phyloP scores from a whole-genome alignment of 345 rosid genomes.

The Melaleuca alternifolia region DNA sequence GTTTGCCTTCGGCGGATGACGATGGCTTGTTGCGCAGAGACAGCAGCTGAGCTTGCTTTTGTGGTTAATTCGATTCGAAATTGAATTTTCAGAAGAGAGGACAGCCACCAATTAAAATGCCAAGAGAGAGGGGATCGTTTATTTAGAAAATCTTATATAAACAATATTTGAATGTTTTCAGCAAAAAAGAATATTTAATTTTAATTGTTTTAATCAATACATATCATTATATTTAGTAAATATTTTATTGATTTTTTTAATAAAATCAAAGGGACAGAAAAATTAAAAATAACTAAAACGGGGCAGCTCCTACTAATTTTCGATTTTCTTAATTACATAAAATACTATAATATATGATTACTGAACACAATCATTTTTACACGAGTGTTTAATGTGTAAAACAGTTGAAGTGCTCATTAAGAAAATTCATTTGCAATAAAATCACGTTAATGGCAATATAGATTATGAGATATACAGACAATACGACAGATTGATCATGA shows the following conservation, averaged over 20 bases:
- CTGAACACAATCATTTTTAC: background rate
- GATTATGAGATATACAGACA: too few relatives aligned
- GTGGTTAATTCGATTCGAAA: background rate
- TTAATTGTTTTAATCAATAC: too few relatives aligned
- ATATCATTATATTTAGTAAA: too few relatives aligned
- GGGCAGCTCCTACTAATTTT: background rate
- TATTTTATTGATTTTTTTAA: too few relatives aligned
- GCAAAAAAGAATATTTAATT: too few relatives aligned
- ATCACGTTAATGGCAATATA: background rate
- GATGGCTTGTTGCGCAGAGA: background rate
- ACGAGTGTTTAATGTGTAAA: background rate
- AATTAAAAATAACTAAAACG: background rate
- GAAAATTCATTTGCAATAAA: background rate
- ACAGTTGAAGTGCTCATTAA: background rate
- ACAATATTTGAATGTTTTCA: too few relatives aligned
- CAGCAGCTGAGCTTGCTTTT: background rate
- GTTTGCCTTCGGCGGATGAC: too few relatives aligned
- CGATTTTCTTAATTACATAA: background rate
- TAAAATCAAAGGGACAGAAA: too few relatives aligned
- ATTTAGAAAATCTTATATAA: too few relatives aligned
- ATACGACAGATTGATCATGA: too few relatives aligned
- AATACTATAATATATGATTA: background rate
- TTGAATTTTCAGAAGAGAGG: background rate
- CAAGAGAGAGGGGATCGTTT: background rate
- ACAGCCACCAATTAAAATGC: background rate